Conservation (phyloP, 441 rosid genomes). For the Breynia disticha region DNA sequence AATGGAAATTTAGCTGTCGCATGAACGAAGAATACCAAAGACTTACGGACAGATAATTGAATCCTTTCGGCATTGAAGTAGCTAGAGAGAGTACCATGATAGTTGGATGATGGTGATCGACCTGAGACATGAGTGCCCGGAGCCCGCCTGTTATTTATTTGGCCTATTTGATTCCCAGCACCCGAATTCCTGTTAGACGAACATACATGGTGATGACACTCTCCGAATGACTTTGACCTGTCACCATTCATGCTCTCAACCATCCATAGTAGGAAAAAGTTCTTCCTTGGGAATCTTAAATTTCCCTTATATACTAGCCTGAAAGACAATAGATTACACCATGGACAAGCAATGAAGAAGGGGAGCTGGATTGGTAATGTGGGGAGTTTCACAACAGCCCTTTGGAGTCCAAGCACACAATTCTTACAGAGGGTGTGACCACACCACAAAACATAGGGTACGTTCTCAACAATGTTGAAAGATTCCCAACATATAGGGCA, state of each 20-base stretch:
- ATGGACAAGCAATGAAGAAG: constrained; percentile 71
- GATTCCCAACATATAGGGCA: constrained; percentile 88
- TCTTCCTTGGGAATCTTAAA: constrained; percentile 66
- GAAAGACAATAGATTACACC: constrained; percentile 68
- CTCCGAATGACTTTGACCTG: constrained; percentile 32
- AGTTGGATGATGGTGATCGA: constrained; percentile 13
- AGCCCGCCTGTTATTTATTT: constrained; percentile 24
- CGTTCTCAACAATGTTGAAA: constrained; percentile 71
- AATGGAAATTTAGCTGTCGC: constrained; percentile 69
- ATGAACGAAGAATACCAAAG: constrained; percentile 54
- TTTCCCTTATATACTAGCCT: constrained; percentile 57
- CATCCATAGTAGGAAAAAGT: constrained; percentile 87
- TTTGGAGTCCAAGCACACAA: constrained; percentile 66
- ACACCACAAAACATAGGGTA: constrained; percentile 82
- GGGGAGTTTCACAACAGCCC: constrained; percentile 54
- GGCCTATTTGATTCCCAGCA: constrained; percentile 25
- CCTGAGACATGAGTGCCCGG: constrained; percentile 18
- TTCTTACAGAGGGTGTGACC: constrained; percentile 83
- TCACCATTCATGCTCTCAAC: constrained; percentile 69
- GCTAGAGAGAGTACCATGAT: too few species aligned
- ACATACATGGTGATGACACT: constrained; percentile 29
- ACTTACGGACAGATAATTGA: constrained; percentile 45
- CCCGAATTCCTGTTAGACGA: constrained; percentile 23
- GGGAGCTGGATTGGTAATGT: constrained; percentile 66
- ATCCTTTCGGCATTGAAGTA: constrained; percentile 25